Evolutionary conservation across 768 basidiomycete genomes (phyloP), one percentile per base, ranked within the genome.

Genomic region (Pisolithus marmoratus): DNA sequence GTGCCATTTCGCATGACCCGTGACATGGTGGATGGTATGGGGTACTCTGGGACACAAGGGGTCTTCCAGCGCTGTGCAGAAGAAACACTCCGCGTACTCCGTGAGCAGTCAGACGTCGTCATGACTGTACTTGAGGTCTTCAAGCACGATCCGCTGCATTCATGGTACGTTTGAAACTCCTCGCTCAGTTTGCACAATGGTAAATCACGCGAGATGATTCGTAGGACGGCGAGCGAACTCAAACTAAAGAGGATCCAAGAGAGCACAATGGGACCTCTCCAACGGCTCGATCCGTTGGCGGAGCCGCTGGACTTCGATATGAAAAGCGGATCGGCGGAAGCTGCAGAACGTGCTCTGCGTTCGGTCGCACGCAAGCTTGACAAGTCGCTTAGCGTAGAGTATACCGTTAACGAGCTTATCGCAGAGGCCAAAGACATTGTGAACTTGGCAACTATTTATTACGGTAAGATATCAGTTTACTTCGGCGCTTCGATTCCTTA

Each of bases 71-170:
- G 92, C 14, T 97, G 95, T 63, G 85, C 92, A 1, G 94, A 99
- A 69, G 91, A 98, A 68, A 96, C 94, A 0, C 70, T 99, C 7
- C 83, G 94, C 12, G 95, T 99, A 5, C 73, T 98, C 31, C 81
- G 94, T 11, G 84, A 87, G 37, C 81, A 84, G 9, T 90, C 90
- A 0, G 87, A 85, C 31, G 82, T 95, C 42, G 85, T 99, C 62
- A 82, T 94, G 79, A 97, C 94, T 1, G 88, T 99, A 4, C 76
- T 99, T 36, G 94, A 96, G 62, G 95, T 97, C 14, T 96, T 98
- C 81, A 92, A 90, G 66, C 83, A 95, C 62, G 95, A 99, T 66
- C 95, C 96, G 5, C 77, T 99, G 19, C 90, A 97, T 60, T 85
- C 83, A 27, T 98, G 95, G 94, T 92, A 46, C 34, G 81, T 58